phyloP scores from a whole-genome alignment of 2,329 filamentous ascomycete species.

The Seiridium cupressi region DNA sequence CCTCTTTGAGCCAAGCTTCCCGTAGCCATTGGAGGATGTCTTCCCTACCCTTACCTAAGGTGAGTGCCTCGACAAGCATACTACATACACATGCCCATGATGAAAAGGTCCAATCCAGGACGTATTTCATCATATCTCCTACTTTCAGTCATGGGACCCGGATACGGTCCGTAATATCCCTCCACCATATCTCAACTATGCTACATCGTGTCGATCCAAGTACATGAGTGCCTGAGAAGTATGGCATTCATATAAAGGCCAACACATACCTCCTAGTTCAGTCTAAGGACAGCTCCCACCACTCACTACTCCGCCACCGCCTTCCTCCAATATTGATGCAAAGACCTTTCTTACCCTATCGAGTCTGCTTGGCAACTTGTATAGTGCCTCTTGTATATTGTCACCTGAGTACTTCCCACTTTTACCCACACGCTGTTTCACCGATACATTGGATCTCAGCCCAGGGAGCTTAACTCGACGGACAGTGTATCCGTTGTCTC shows the following conservation, averaged over 20 bases:
- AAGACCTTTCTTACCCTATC: background rate
- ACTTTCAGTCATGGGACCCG: background rate
- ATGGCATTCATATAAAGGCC: background rate
- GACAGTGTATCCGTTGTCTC: constrained; percentile 3
- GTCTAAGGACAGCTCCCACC: background rate
- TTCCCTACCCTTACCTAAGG: background rate
- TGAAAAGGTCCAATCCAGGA: background rate
- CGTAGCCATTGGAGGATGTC: background rate
- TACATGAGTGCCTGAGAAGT: background rate
- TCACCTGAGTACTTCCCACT: background rate
- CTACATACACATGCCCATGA: background rate
- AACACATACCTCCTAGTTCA: background rate
- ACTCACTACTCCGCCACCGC: background rate
- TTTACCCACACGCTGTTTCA: background rate
- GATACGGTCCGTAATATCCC: background rate
- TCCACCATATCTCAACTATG: background rate
- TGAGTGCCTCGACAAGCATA: background rate
- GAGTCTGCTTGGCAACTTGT: background rate
- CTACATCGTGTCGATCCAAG: background rate
- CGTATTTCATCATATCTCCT: background rate
- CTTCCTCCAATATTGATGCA: background rate
- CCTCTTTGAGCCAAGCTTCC: background rate
- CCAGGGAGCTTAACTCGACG: background rate
- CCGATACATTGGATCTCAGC: background rate
- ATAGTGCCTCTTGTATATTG: background rate